phyloP scores from a whole-genome alignment of 2,329 filamentous ascomycete genomes.

The Talaromyces pinophilus region DNA sequence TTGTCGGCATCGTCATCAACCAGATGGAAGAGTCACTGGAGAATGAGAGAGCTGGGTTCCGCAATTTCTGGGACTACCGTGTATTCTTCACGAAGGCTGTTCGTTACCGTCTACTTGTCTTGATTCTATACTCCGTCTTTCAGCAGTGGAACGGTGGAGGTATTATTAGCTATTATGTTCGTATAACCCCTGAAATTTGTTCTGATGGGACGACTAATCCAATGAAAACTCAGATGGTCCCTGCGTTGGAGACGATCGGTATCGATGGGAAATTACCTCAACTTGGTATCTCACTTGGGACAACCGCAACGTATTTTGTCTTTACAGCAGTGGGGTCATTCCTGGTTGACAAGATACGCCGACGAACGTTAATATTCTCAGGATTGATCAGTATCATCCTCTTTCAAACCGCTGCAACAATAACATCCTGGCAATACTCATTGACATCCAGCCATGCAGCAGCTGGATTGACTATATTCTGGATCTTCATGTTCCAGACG shows the following conservation, averaged over 20 bases:
- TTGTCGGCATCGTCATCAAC: slow-evolving; percentile 45
- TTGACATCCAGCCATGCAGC: slow-evolving; percentile 35
- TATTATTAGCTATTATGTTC: slow-evolving; percentile 49
- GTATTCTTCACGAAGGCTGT: slow-evolving; percentile 51
- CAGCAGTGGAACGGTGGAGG: slow-evolving; percentile 52
- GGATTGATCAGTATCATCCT: slow-evolving; percentile 48
- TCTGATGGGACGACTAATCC: not conserved
- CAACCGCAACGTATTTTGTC: slow-evolving; percentile 50
- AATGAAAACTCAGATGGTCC: slow-evolving; percentile 30
- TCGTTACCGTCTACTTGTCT: slow-evolving; percentile 47
- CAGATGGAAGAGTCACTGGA: slow-evolving; percentile 52
- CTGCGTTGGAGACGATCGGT: slow-evolving; percentile 47
- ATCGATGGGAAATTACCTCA: slow-evolving; percentile 41
- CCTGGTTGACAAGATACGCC: slow-evolving; percentile 46
- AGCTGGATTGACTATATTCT: slow-evolving; percentile 48
- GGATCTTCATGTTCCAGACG: slow-evolving; percentile 53
- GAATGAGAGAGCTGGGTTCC: slow-evolving; percentile 39
- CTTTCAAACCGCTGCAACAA: slow-evolving; percentile 50
- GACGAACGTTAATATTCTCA: slow-evolving; percentile 50
- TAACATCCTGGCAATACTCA: slow-evolving; percentile 52
- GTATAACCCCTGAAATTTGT: slow-evolving; percentile 12
- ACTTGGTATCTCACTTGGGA: slow-evolving; percentile 48
- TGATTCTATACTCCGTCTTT: slow-evolving; percentile 51
- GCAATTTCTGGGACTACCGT: slow-evolving; percentile 49
- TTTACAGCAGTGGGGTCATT: slow-evolving; percentile 49